Conservation (phyloP, 1,284 basidiomycete genomes). For the Entoloma clypeatum region DNA sequence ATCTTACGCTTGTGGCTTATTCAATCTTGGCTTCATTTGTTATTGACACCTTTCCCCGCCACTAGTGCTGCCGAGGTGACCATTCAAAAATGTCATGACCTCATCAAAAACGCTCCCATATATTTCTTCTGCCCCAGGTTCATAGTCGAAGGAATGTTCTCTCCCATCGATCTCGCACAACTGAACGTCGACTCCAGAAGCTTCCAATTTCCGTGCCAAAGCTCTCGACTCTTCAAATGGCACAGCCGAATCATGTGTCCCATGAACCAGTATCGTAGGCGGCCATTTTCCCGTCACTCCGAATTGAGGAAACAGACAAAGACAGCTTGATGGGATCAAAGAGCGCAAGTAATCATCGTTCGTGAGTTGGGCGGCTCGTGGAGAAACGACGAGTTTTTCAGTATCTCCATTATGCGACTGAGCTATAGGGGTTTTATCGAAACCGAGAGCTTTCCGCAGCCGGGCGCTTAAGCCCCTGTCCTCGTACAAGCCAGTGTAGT, state of each 20-base stretch:
- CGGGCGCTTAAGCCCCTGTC: constrained; percentile 45
- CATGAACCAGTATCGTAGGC: constrained; percentile 52
- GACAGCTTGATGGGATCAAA: constrained; percentile 38
- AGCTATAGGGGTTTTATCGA: constrained; percentile 1
- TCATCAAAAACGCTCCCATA: constrained; percentile 31
- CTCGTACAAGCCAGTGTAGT: constrained; percentile 52
- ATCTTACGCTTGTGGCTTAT: no score
- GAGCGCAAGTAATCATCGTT: constrained; percentile 12
- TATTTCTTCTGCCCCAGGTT: constrained; percentile 37
- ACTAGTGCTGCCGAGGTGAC: constrained; percentile 2
- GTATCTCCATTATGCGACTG: not conserved
- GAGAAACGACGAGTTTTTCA: constrained; percentile 5
- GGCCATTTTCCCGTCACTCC: constrained; percentile 43
- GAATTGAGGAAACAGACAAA: constrained; percentile 52
- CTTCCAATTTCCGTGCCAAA: constrained; percentile 36
- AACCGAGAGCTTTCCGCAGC: constrained; percentile 33
- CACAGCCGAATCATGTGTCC: constrained; percentile 52
- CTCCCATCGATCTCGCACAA: constrained; percentile 42
- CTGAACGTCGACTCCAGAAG: constrained; percentile 35
- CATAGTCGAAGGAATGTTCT: constrained; percentile 59
- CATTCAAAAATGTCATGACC: constrained; percentile 17
- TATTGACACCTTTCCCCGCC: no score
- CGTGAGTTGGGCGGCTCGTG: not conserved
- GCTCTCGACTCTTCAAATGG: constrained; percentile 42
- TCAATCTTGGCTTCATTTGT: no score